Base-by-base conservation (phyloP, 345 rosid genomes). In the Laguncularia racemosa region DNA sequence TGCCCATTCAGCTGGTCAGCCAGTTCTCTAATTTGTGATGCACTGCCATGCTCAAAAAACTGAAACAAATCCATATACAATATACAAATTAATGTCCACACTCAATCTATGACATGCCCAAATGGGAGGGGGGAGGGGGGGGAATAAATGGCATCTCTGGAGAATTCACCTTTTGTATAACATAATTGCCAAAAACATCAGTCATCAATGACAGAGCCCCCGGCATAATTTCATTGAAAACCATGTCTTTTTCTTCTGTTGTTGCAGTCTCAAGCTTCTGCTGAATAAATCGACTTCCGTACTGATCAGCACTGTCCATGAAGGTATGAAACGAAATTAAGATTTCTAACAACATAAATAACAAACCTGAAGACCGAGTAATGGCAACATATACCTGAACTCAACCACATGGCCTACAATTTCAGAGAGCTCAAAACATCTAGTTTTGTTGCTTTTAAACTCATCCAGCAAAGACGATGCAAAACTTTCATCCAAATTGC, bases 21-120 rank as follows among this genome's bases (percentile, higher is more conserved):
- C 48, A 91, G 73, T 68, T 91, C 90, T 71, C 96, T 81, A 56
- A 86, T 69, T 76, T 91, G 98, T 40, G 87, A 20, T 4, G 90
- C 70, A 71, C 82, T 80, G 71, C 98, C 98, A 74, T 91, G 92
- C 90, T 91, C 98, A 59, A 91, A 91, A 74, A 88, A 91, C 98
- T 91, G 86, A 46, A 70, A 50, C 9, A 7, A 9, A 33, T 33
- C 40, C 40, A 65, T 12, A 63, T 19, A 43, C 16, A 50, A 52
- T 52, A 48, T 44, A 50, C 53, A n/a, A 47, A 60, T 23, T 15
- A 10, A 14, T 23, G 21, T 8, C 62, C 23, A n/a, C 18, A 48
- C 13, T 21, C 33, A 18, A 15, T 17, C 16, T 46, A 58, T 10
- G 48, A 47, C 33, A 50, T 44, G 4, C 38, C 47, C 44, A 59